Evolutionary conservation across 164 flowering plant genomes (phyloP).

Genomic region (Akebia trifoliata): DNA sequence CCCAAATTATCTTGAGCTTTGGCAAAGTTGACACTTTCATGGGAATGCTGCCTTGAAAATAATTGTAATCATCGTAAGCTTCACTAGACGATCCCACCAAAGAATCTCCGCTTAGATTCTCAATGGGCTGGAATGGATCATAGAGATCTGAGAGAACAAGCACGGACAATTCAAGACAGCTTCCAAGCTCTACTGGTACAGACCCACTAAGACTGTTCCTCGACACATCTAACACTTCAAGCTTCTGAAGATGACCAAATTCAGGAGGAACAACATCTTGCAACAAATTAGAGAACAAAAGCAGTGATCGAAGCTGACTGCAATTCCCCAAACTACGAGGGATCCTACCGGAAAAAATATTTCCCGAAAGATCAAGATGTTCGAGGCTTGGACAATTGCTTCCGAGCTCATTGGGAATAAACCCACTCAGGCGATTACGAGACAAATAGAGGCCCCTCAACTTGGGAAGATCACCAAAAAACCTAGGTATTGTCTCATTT

Average conservation of each 20-base stretch:
- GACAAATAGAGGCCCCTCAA: slow-evolving; percentile 58
- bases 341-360: slow-evolving; percentile 40
- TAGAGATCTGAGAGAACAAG: slow-evolving; percentile 62
- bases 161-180: slow-evolving; percentile 40
- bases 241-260: slow-evolving; percentile 52
- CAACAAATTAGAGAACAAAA: slow-evolving; percentile 60
- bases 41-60: slow-evolving; percentile 65
- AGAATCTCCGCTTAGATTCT: slow-evolving; percentile 8
- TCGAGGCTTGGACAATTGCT: slow-evolving; percentile 46
- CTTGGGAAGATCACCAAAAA: slow-evolving; percentile 36
- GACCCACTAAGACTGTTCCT: slow-evolving; percentile 53
- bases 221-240: slow-evolving; percentile 69
- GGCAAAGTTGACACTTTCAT: slow-evolving; percentile 46
- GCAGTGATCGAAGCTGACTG: slow-evolving; percentile 29
- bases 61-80: slow-evolving; percentile 56
- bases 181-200: slow-evolving; percentile 47
- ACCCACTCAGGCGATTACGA: slow-evolving; percentile 47
- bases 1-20: slow-evolving; percentile 78
- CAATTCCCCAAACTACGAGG: slow-evolving; percentile 61
- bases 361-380: slow-evolving; percentile 67
- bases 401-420: slow-evolving; percentile 46
- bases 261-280: slow-evolving; percentile 49
- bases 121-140: slow-evolving; percentile 30
- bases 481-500: slow-evolving; percentile 42
- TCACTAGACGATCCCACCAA: slow-evolving; percentile 15